These are phyloP conservation scores for Dryadomyces quercus-mongolicae DNA, from an alignment of 2,329 filamentous ascomycete genomes.

Conservation along the genomic window DNA sequence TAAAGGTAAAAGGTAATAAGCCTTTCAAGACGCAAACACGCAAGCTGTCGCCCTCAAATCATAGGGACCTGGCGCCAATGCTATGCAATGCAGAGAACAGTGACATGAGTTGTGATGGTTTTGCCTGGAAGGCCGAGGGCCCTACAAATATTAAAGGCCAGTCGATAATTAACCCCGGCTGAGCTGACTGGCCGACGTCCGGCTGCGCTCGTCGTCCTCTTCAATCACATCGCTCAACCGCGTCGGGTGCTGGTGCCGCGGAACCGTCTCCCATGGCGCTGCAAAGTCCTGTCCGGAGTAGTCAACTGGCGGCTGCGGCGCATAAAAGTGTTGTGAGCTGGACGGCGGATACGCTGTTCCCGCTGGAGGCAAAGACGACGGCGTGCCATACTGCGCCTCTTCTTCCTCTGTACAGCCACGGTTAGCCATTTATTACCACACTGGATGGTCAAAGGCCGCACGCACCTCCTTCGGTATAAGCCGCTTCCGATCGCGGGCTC, in stretches of 20 bases:
- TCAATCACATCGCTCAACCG: conserved; percentile 79
- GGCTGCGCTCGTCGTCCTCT: conserved; percentile 71
- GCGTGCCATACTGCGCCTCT: conserved; percentile 43
- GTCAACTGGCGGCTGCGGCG: conserved; percentile 31
- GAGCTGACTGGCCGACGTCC: conserved; percentile 56
- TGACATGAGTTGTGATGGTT: too few species aligned
- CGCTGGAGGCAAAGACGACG: conserved; percentile 25
- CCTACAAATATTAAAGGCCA: too few species aligned
- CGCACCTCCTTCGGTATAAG: conserved; percentile 46
- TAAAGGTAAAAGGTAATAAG: neutral
- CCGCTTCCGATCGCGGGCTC: conserved; percentile 41
- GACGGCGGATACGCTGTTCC: conserved; percentile 21
- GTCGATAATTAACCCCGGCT: conserved; percentile 26
- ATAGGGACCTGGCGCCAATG: conserved; percentile 3
- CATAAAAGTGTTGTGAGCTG: conserved; percentile 31
- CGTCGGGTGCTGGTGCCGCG: conserved; percentile 77
- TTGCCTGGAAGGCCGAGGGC: too few species aligned
- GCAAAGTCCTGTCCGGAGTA: conserved; percentile 57
- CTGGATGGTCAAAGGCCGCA: neutral
- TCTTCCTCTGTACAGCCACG: conserved; percentile 25
- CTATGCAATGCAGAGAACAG: conserved; percentile 1
- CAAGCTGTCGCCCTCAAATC: neutral
- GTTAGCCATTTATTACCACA: neutral
- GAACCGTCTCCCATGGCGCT: conserved; percentile 57
- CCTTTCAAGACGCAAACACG: neutral